Evolutionary conservation across 129 eudicot species (phyloP).

Genomic region (Chrysanthemum makinoi): DNA sequence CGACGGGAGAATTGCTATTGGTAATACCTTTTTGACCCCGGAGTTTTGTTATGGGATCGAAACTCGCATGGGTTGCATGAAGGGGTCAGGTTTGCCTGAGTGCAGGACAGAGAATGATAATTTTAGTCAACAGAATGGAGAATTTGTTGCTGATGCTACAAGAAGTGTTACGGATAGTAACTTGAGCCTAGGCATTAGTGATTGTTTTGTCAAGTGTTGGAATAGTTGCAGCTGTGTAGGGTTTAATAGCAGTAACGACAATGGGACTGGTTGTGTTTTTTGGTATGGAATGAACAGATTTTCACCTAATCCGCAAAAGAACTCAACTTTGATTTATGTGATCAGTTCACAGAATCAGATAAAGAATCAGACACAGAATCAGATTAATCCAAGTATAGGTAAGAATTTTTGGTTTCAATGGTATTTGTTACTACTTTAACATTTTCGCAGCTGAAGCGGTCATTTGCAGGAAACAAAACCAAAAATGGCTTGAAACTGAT

Average conservation of each 20-base stretch:
- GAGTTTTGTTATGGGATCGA: background rate
- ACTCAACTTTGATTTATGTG: constrained; percentile 16
- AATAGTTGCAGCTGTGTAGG: too few relatives aligned
- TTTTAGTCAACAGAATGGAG: background rate
- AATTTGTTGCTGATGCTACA: background rate
- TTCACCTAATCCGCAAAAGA: too few relatives aligned
- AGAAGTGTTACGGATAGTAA: background rate
- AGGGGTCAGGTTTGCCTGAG: constrained; percentile 6
- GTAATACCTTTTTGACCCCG: constrained; percentile 9
- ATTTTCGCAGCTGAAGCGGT: too few relatives aligned
- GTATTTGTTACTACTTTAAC: too few relatives aligned
- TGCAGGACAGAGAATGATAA: too few relatives aligned
- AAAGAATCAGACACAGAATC: background rate
- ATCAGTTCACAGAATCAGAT: constrained; percentile 12
- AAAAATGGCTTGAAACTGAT: background rate
- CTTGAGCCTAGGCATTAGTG: constrained; percentile 33
- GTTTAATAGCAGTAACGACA: too few relatives aligned
- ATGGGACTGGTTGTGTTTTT: constrained; percentile 19
- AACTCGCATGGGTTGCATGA: constrained; percentile 17
- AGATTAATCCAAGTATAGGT: background rate
- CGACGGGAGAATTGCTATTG: constrained; percentile 19
- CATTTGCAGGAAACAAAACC: background rate
- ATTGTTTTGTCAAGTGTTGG: constrained; percentile 41
- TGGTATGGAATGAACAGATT: constrained; percentile 15
- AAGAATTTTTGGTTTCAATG: too few relatives aligned